Base-by-base conservation (phyloP, 495 filamentous ascomycete species). In the Articulospora tetracladia region DNA sequence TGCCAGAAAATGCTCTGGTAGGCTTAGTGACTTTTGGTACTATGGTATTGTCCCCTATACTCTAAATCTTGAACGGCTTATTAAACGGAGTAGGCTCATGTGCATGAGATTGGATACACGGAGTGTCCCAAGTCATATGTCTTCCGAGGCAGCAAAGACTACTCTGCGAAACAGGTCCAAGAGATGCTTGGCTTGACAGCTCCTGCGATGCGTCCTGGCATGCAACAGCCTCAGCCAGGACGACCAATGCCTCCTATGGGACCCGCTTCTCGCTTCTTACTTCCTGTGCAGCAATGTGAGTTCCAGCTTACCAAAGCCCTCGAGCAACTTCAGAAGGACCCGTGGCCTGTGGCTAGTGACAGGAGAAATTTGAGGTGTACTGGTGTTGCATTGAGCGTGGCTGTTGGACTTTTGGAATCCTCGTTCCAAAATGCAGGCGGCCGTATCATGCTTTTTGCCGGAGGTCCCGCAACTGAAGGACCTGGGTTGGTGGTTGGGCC, bases 61-160 rank as follows among this genome's bases (percentile, higher is more conserved):
- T 44, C 4, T 17, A 12, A 44, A 44, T 3, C 15, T 3, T 44
- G 11, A n/a, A 15, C 17, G 4, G 3, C 17, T 11, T 3, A 44
- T 3, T 44, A 15, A 44, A 7, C n/a, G 8, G 8, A 17, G 20
- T 64, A 94, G 90, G 81, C 93, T 39, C 93, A 98, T 84, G 90
- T 99, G 24, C 95, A 99, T 69, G 95, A 99, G 76, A 88, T 99
- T 68, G 95, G 95, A 57, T 99, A 99, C 71, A 92, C 88, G 32
- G 94, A 97, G 72, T 98, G 95, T 69, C 90, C 94, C 60, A 99
- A 99, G 76, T 97, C 95, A n/a, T 99, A 97, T 68, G 95, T 99
- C 20, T 99, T 99, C 80, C 84, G 95, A 25, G 95, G 95, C 48
- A 96, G 85, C 80, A 99, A 98, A 77, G 95, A 99, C 66, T 99